Evolutionary conservation across 225 moss, liverwort and hornwort genomes (phyloP).

Genomic region (Pleurozium schreberi): DNA sequence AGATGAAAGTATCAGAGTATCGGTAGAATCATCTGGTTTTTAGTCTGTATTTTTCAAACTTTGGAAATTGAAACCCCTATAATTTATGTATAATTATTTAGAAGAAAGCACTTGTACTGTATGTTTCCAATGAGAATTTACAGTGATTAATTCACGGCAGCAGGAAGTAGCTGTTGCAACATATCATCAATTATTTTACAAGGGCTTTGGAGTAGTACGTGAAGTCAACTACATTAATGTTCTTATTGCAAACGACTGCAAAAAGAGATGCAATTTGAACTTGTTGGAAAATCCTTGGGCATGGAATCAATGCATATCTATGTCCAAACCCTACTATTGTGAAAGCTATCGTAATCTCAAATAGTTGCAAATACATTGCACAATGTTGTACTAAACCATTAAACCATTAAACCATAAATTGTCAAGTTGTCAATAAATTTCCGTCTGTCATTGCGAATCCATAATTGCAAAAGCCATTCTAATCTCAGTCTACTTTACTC

Average conservation of each 20-base stretch:
- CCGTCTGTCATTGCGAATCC: not conserved
- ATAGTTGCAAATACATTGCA: not conserved
- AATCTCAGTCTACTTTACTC: not conserved
- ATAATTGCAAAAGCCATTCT: not conserved
- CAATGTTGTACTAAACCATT: not conserved
- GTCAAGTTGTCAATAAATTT: not conserved
- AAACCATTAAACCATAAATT: no score
- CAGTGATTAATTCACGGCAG: not conserved
- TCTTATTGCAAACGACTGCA: not conserved
- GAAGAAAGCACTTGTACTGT: not conserved
- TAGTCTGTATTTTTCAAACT: not conserved
- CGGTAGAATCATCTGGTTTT: not conserved
- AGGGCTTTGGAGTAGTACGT: no score
- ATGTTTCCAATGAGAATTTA: not conserved
- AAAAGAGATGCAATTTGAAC: not conserved
- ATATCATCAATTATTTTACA: not conserved
- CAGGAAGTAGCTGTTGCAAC: not conserved
- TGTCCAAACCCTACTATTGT: not conserved
- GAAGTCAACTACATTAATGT: not conserved
- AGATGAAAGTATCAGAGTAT: not conserved
- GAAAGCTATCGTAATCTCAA: not conserved
- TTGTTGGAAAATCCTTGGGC: not conserved
- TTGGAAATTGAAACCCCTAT: not conserved
- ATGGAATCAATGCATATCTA: not conserved
- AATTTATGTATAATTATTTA: no score